These are phyloP conservation scores for Epichloe gansuensis DNA, from an alignment of 2,329 filamentous ascomycete species.

Conservation along the genomic window DNA sequence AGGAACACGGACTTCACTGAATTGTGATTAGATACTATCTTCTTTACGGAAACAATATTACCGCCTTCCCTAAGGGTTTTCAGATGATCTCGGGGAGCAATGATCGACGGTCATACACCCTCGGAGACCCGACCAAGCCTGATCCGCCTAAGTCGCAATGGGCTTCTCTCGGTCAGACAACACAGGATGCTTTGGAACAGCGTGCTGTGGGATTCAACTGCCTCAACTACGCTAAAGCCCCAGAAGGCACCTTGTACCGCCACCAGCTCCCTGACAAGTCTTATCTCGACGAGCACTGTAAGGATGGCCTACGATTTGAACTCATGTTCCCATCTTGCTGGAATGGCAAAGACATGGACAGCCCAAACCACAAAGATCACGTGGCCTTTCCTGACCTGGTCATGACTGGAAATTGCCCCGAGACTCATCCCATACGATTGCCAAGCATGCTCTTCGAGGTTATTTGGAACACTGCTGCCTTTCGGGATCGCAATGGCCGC, in stretches of 20 bases:
- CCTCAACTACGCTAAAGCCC: conserved; percentile 56
- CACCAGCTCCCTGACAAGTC: conserved; percentile 70
- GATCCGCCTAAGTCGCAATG: conserved; percentile 58
- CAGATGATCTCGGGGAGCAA: conserved; percentile 71
- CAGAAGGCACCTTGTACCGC: conserved; percentile 67
- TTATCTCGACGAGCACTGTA: conserved; percentile 69
- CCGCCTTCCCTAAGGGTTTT: conserved; percentile 65
- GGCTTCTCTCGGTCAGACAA: conserved; percentile 47
- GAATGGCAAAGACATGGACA: conserved; percentile 52
- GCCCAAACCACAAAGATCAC: conserved; percentile 46
- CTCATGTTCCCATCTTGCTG: conserved; percentile 85
- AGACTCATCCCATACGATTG: conserved; percentile 52
- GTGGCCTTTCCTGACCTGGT: conserved; percentile 69
- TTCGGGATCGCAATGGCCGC: conserved; percentile 46
- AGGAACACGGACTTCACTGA: background rate
- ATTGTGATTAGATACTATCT: conserved; percentile 61
- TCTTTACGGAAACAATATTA: conserved; percentile 50
- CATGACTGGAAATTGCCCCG: conserved; percentile 63
- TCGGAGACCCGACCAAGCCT: conserved; percentile 51
- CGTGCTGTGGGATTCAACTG: conserved; percentile 93
- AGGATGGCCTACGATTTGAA: conserved; percentile 70
- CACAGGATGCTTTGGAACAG: conserved; percentile 57
- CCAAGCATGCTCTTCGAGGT: conserved; percentile 74
- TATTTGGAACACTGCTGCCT: conserved; percentile 64
- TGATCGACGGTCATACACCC: conserved; percentile 53